These are phyloP conservation scores for Pythium dissimile DNA, from an alignment of 352 stramenopile genomes.

Conservation along the genomic window DNA sequence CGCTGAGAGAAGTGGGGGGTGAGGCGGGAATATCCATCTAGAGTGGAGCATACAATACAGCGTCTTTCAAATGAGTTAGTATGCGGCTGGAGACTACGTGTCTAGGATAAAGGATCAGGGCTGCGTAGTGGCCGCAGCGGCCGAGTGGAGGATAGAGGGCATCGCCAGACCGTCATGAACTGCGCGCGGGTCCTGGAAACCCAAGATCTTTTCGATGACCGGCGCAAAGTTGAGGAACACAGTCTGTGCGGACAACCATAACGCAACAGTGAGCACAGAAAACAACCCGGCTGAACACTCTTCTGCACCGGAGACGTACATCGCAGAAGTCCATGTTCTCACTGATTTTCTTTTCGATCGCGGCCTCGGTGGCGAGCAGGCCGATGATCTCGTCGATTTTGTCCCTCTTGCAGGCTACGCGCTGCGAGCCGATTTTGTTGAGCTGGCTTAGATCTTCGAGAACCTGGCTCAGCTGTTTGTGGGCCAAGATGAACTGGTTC, in stretches of 20 bases:
- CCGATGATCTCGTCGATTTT: not conserved
- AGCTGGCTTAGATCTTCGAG: conserved; percentile 46
- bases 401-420: conserved; percentile 15
- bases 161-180: not conserved
- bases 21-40: no score
- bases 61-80: no score
- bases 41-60: no score
- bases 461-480: conserved; percentile 38
- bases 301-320: conserved; percentile 1
- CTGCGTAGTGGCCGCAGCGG: no score
- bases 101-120: no score
- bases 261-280: not conserved
- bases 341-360: conserved; percentile 15
- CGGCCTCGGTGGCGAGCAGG: not conserved
- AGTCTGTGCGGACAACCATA: not conserved
- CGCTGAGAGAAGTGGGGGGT: no score
- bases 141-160: conserved; percentile 8
- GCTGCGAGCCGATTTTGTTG: conserved; percentile 32
- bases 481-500: conserved; percentile 43
- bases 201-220: conserved; percentile 18
- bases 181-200: not conserved
- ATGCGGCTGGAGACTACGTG: no score
- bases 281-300: not conserved
- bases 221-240: conserved; percentile 22
- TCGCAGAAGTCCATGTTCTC: conserved; percentile 18